Evolutionary conservation across 2,329 filamentous ascomycete species (phyloP), one percentile per base, ranked within the genome.

Genomic region (Elsinoe australis): DNA sequence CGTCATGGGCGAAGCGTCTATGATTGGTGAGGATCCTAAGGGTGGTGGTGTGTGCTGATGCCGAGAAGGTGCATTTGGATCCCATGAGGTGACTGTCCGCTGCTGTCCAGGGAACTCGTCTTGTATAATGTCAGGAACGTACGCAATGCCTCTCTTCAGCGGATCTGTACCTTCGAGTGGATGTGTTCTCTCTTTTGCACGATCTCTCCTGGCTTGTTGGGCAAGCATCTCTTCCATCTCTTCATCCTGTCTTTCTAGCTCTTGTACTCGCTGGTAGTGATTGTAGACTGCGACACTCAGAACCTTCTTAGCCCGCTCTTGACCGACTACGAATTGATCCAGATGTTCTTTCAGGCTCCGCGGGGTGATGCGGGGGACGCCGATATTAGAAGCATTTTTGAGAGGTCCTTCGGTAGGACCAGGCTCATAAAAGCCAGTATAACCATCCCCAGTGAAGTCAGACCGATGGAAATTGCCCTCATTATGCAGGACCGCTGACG

Each of bases 241-340:
- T 48, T 89, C 80, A 55, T 92, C 79, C 51, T 83, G 79, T 41
- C 87, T 74, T 59, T 87, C 77, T 18, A 83, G 61, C 64, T 85
- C 81, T 58, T 89, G 82, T 51, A 95, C 78, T 38, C 86, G 80
- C 66, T 95, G 87, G 62, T 96, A 95, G 64, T 98, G 92, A 61
- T 96, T 95, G 70, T 94, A 95, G 21, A 98, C 85, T 5, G 90
- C 88, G 3, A 90, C 83, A 54, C 87, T 92, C 54, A 96, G 80
- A 10, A 89, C 86, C 66, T 94, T 94, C 73, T 98, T 92, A 12
- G 92, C 88, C 51, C 87, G 80, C 56, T 95, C 87, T 66, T 98
- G 92, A 32, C 90, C 92, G 3, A 98, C 90, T 1, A 98, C 90
- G 63, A 94, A 98, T 61, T 92, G 85, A 63, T 98, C 92, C 24